Conservation (phyloP, 352 stramenopile genomes). For the Phytophthora melonis region DNA sequence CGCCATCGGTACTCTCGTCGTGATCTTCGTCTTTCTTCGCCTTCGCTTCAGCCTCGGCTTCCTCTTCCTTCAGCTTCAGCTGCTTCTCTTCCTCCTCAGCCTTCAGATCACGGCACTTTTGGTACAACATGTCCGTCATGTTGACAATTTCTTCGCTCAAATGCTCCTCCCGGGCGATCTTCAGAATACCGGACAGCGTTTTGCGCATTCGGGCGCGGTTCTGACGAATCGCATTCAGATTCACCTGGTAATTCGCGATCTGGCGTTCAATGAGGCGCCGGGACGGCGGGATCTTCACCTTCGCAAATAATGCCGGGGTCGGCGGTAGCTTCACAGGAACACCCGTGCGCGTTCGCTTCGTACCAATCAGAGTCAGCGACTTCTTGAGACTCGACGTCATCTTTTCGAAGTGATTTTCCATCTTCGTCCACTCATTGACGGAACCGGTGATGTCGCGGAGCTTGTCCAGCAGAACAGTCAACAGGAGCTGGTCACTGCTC, state of each 20-base stretch:
- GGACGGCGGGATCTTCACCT: constrained; percentile 71
- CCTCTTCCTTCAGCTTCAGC: constrained; percentile 38
- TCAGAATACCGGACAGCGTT: constrained; percentile 60
- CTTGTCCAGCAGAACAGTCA: constrained; percentile 82
- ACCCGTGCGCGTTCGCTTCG: constrained; percentile 47
- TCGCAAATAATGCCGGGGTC: constrained; percentile 57
- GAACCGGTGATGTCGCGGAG: constrained; percentile 61
- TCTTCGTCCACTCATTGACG: constrained; percentile 81
- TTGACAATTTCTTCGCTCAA: constrained; percentile 62
- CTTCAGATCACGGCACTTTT: constrained; percentile 64
- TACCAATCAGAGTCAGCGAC: constrained; percentile 58
- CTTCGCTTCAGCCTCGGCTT: constrained; percentile 34
- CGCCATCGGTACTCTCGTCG: constrained; percentile 15
- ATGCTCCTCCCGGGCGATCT: constrained; percentile 71
- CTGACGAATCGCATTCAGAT: constrained; percentile 56
- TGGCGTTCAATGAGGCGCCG: constrained; percentile 77
- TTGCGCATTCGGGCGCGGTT: constrained; percentile 60
- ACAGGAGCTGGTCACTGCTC: constrained; percentile 75
- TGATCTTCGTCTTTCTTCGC: constrained; percentile 29
- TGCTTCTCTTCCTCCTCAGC: constrained; percentile 58
- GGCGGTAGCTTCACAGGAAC: constrained; percentile 36
- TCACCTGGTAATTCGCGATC: constrained; percentile 72
- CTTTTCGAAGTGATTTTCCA: constrained; percentile 73
- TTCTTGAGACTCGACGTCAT: constrained; percentile 67
- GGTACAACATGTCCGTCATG: constrained; percentile 61